Base-by-base conservation (phyloP, 2,329 filamentous ascomycete species). In the Alternaria sp. region DNA sequence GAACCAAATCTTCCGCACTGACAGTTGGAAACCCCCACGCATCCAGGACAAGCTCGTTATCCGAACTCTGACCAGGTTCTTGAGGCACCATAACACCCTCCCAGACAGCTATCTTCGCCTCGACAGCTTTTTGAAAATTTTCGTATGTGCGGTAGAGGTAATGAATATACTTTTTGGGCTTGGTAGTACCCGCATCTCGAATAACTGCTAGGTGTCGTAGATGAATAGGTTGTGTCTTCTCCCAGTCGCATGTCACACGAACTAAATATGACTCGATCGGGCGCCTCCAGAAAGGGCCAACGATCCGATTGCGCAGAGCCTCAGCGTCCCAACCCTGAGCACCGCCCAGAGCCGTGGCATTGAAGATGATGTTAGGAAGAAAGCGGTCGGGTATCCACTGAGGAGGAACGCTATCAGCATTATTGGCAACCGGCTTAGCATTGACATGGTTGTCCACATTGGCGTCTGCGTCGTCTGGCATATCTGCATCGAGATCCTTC, bases 121-220 rank as follows among this genome's bases (percentile, higher is more conserved):
- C 81, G 3, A 87, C 86, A 10, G 85, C 81, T 58, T 83, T 80
- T 18, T 83, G 75, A 54, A 87, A 89, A 55, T 85, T 83, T 1
- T 71, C 73, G 41, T 81, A 79, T 0, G 85, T 84, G 53, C 86
- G 86, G 64, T 88, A 87, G 9, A 85, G 72, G 72, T 86, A 89
- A 60, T 85, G 83, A 41, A 78, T 60, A 27, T 70, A 75, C 34
- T 74, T 77, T 59, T 74, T 77, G 18, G 84, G 84, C 12, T 80
- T 77, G 14, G 79, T 79, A 14, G 85, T 79, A 3, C 80, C 78
- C 6, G 82, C 84, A 56, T 88, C 86, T 62, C 86, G 79, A 34
- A 89, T 81, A 30, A 89, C 78, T 11, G 84, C 81, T 16, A 88
- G 74, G 68, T 88, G 86, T 18, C 84, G 82, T 22, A 89, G 78